A percentile compares a stretch with the other conserved stretches of the same genome.
Evolutionary conservation across 352 stramenopile genomes (phyloP).

Genomic region (Elongisporangium undulatum): DNA sequence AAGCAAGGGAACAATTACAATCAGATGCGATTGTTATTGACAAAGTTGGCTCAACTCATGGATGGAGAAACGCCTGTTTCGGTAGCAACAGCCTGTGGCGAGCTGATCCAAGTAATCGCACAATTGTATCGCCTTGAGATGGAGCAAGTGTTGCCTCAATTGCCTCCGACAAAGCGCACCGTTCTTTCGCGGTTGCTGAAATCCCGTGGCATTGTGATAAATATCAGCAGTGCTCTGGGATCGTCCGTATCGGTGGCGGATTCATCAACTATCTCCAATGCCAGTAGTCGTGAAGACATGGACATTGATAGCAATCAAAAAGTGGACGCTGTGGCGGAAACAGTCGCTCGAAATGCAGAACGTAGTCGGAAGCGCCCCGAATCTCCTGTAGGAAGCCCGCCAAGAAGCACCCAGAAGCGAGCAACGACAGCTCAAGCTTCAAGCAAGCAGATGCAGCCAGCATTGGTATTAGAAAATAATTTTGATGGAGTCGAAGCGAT

Average conservation of each 20-base stretch:
- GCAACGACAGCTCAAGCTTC: slow-evolving; percentile 22
- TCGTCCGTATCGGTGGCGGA: neutral
- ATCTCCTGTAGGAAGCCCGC: slow-evolving; percentile 35
- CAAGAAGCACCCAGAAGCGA: slow-evolving; percentile 38
- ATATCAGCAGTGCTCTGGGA: slow-evolving; percentile 8
- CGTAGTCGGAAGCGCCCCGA: slow-evolving; percentile 45
- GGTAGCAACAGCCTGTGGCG: slow-evolving; percentile 44
- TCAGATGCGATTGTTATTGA: slow-evolving; percentile 65
- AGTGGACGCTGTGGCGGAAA: neutral
- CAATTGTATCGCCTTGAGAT: slow-evolving; percentile 51
- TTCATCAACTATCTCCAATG: slow-evolving; percentile 1
- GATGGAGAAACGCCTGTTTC: slow-evolving; percentile 58
- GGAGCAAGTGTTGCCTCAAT: slow-evolving; percentile 39
- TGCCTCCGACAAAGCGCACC: slow-evolving; percentile 54
- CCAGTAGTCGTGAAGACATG: slow-evolving; percentile 2
- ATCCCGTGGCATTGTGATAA: slow-evolving; percentile 50
- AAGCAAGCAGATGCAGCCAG: neutral
- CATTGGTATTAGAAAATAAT: neutral
- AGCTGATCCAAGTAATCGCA: slow-evolving; percentile 45
- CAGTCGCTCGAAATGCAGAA: slow-evolving; percentile 11
- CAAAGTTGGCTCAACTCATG: slow-evolving; percentile 63
- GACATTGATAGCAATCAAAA: slow-evolving; percentile 13
- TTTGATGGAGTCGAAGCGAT: neutral
- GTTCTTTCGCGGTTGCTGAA: slow-evolving; percentile 51
- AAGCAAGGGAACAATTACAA: slow-evolving; percentile 55